Base-by-base conservation (phyloP, 106 monocot species). In the Dendrobium officinale region DNA sequence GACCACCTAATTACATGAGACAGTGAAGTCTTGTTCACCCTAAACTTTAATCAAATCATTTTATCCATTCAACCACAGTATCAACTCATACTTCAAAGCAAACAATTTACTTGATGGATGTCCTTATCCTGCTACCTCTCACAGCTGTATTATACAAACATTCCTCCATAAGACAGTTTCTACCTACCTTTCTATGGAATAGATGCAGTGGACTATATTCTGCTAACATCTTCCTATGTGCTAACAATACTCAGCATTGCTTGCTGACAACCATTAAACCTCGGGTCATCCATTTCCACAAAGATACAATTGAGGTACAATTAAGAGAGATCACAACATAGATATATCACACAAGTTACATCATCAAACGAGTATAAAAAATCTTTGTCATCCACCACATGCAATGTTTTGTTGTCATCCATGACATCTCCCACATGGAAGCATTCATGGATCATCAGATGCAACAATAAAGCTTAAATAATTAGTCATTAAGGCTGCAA, bases 61-160 rank as follows among this genome's bases (percentile, higher is more conserved):
- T 4, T 19, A 58, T 20, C 16, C 2, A 58, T 58, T 4, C 22
- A 54, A 10, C 6, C 51, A 54, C 51, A 37, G 37, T 37, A 37
- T 37, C 37, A 51, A 51, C 1, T 13, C 51, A 51, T 51, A 61
- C 61, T 19, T 19, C 61, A 20, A 61, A n/a, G 5, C 5, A n/a
- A 61, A 61, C 4, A 22, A 61, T n/a, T 22, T 2, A n/a, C 22
- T 0, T 61, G 22, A 4, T 61, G 61, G 61, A 51, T 51, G 51
- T 51, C 51, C 51, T 7, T 9, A 45, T 61, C 61, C 22, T 61
- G 61, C 22, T 22, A 61, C 15, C n/a, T 22, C 29, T 1, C 61
- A 61, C 61, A 61, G 61, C 61, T 61, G 61, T 61, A 61, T 61
- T 61, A 61, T 61, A 22, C 61, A 3, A 61, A 61, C 61, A 61